Conservation (phyloP, 2,329 filamentous ascomycete species). For the Colletotrichum paranaense region DNA sequence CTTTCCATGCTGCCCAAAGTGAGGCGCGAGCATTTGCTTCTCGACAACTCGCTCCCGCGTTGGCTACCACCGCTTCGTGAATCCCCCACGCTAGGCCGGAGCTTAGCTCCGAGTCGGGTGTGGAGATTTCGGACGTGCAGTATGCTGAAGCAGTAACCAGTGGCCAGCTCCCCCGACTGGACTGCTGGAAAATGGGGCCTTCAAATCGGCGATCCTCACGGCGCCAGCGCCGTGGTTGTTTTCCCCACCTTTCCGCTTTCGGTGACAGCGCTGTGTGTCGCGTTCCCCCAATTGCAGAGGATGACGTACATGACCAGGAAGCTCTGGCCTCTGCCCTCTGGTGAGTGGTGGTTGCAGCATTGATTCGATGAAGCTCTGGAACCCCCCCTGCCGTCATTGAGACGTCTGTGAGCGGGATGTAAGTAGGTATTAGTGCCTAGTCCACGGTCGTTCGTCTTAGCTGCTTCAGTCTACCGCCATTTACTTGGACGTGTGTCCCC, state of each 20-base stretch:
- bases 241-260: constrained; percentile 19
- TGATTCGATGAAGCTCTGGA: neutral
- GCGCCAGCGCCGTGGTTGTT: neutral
- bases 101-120: constrained; percentile 20
- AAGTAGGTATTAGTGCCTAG: neutral
- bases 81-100: constrained; percentile 19
- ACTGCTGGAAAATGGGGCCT: neutral
- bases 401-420: constrained; percentile 25
- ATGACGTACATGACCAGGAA: constrained; percentile 32
- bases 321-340: constrained; percentile 28
- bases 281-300: neutral
- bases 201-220: constrained; percentile 18
- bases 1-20: neutral
- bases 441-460: neutral
- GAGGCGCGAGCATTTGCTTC: neutral
- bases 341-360: neutral
- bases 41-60: neutral
- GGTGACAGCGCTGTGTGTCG: neutral
- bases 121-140: constrained; percentile 1
- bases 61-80: neutral
- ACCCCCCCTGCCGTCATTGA: constrained; percentile 30
- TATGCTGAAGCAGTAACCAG: neutral
- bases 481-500: neutral
- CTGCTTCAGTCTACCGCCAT: neutral
- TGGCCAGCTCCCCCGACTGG: neutral